Evolutionary conservation across 2,329 filamentous ascomycete species (phyloP), one percentile per base, ranked within the genome.

Genomic region (Colletotrichum nymphaeae): DNA sequence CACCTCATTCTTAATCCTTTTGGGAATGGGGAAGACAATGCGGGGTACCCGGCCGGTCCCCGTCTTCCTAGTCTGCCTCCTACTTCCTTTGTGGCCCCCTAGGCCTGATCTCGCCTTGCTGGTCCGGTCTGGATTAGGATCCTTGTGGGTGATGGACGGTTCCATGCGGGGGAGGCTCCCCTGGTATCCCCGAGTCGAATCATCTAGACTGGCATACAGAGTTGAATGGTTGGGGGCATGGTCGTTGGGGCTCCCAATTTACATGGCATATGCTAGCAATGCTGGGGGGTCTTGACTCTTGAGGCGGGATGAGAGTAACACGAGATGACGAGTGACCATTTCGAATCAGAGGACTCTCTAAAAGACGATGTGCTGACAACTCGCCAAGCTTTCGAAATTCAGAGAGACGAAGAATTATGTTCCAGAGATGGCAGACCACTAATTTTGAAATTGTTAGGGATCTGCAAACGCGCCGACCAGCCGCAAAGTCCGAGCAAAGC

Each of bases 1-100:
- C 69, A 71, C 56, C 69, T 71, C 56, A 71, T 71, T 71, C 69
- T 71, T 71, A 71, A 71, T 71, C 69, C 69, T 63, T 71, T 67
- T 67, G 63, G 69, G 69, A 57, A 67, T 56, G 69, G 56, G 22
- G 35, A 71, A 30, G 56, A 67, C 69, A 62, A 71, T 71, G 69
- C 69, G 69, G 69, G 69, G 69, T 71, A 71, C 69, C 69, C 32
- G 69, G 69, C 22, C 46, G 26, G 19, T 19, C 37, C 37, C 37
- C 16, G 37, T 42, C 37, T 19, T 42, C 37, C 37, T 42, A 42
- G 37, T 19, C 5, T 42, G 32, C 60, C 67, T 42, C 63, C 14
- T 30, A 26, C 19, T 35, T n/a, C 24, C 8, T 12, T 42, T 62
- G 19, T 30, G 42, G n/a, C 35, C 35, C 22, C 46, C 35, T 46